These are phyloP conservation scores for Fusarium siculi DNA, from an alignment of 2,329 filamentous ascomycete genomes.

Conservation along the genomic window DNA sequence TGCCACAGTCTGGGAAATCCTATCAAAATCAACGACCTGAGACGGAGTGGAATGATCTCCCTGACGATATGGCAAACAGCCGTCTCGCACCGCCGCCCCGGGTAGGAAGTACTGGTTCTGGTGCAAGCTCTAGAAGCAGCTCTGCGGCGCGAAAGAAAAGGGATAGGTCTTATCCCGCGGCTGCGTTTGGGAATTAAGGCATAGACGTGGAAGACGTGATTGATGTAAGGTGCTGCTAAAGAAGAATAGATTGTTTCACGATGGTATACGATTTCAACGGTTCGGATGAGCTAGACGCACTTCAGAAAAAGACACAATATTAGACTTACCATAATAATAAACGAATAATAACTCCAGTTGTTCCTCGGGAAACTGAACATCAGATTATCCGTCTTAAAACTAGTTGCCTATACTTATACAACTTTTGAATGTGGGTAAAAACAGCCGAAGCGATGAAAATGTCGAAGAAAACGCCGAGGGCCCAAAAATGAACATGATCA, in stretches of 20 bases:
- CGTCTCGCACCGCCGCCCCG: conserved; percentile 46
- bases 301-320: not conserved
- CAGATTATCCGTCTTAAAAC: conserved; percentile 14
- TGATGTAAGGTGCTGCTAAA: not conserved
- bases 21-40: conserved; percentile 69
- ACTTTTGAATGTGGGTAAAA: conserved; percentile 12
- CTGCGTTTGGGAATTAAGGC: conserved; percentile 64
- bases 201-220: not conserved
- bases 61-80: conserved; percentile 64
- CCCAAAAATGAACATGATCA: conserved; percentile 21
- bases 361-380: not conserved
- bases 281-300: not conserved
- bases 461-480: conserved; percentile 26
- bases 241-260: conserved; percentile 16
- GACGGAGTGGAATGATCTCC: conserved; percentile 74
- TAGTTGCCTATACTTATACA: conserved; percentile 25
- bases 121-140: conserved; percentile 66
- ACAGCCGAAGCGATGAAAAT: not conserved
- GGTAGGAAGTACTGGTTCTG: conserved; percentile 50
- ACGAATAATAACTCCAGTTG: not conserved
- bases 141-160: conserved; percentile 65
- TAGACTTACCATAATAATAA: conserved; percentile 18
- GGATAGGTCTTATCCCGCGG: conserved; percentile 70
- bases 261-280: conserved; percentile 24
- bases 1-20: conserved; percentile 54